Evolutionary conservation across 805 yeast genomes (phyloP).

Genomic region (Pichia cephalocereana): DNA sequence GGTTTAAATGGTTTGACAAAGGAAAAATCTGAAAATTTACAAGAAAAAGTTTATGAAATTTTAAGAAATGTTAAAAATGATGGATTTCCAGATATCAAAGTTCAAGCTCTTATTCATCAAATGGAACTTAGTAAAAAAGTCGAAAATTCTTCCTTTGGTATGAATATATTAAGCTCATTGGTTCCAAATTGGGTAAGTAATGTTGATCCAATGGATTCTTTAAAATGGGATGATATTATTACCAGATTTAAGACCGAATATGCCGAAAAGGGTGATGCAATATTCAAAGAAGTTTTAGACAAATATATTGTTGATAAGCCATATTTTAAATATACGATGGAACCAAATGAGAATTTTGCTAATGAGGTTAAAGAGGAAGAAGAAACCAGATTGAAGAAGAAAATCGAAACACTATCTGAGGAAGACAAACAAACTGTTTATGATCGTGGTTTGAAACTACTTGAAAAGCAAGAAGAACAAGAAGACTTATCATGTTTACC

Average conservation of each 20-base stretch:
- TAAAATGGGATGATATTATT: conserved; percentile 58
- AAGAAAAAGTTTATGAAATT: conserved; percentile 36
- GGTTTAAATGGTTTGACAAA: conserved; percentile 71
- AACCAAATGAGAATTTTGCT: conserved; percentile 54
- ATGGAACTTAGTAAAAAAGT: conserved; percentile 76
- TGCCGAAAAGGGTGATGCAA: conserved; percentile 36
- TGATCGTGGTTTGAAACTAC: conserved; percentile 50
- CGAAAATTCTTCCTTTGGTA: conserved; percentile 84
- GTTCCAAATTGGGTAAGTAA: conserved; percentile 83
- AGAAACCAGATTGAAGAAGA: conserved; percentile 34
- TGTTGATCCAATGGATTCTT: conserved; percentile 60
- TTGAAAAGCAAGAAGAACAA: conserved; percentile 51
- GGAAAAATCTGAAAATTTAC: conserved; percentile 39
- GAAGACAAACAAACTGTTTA: conserved; percentile 50
- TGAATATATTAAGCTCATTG: conserved; percentile 61
- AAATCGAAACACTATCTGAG: conserved; percentile 36
- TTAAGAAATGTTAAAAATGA: conserved; percentile 33
- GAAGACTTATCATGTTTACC: conserved; percentile 81
- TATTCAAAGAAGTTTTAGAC: conserved; percentile 54
- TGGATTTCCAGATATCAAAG: conserved; percentile 47
- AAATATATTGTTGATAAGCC: conserved; percentile 46
- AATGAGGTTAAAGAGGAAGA: conserved; percentile 48
- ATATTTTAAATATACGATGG: conserved; percentile 65
- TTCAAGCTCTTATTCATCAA: conserved; percentile 86
- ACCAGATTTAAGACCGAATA: conserved; percentile 55